phyloP scores from a whole-genome alignment of 352 stramenopile species.

The Globisporangium ultimum region DNA sequence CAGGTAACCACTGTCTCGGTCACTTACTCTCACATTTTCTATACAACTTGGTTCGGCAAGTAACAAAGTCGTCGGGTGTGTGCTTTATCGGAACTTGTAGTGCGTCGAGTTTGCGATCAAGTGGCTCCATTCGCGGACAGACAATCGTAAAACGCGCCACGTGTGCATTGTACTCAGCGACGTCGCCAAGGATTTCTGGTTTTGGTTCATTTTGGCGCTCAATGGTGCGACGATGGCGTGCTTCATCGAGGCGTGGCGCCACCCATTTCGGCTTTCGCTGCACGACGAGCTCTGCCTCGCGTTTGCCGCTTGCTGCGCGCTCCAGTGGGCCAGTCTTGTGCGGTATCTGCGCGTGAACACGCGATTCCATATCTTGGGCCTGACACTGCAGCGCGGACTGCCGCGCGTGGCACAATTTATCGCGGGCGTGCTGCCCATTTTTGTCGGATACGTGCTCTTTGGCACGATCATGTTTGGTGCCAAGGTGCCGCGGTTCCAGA shows the following conservation, averaged over 20 bases:
- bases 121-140: slow-evolving; percentile 16
- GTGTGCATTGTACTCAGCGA: slow-evolving; percentile 13
- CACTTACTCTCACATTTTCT: not conserved
- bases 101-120: slow-evolving; percentile 41
- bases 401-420: slow-evolving; percentile 78
- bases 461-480: slow-evolving; percentile 85
- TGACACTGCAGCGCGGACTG: slow-evolving; percentile 65
- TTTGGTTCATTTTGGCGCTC: slow-evolving; percentile 48
- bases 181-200: slow-evolving; percentile 54
- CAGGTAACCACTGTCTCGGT: slow-evolving; percentile 24
- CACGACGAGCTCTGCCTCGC: slow-evolving; percentile 51
- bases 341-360: slow-evolving; percentile 68
- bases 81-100: slow-evolving; percentile 13
- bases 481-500: slow-evolving; percentile 76
- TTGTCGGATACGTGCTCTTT: slow-evolving; percentile 84
- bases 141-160: not conserved
- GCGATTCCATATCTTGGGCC: slow-evolving; percentile 71
- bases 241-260: slow-evolving; percentile 46
- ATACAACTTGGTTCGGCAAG: too few relatives aligned
- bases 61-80: not conserved
- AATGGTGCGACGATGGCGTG: slow-evolving; percentile 55
- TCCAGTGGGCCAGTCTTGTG: slow-evolving; percentile 77
- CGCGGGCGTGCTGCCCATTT: slow-evolving; percentile 78
- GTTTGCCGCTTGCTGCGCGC: slow-evolving; percentile 62
- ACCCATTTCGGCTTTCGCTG: slow-evolving; percentile 51